phyloP scores from a whole-genome alignment of 2,329 filamentous ascomycete genomes.

The Moelleriella libera region DNA sequence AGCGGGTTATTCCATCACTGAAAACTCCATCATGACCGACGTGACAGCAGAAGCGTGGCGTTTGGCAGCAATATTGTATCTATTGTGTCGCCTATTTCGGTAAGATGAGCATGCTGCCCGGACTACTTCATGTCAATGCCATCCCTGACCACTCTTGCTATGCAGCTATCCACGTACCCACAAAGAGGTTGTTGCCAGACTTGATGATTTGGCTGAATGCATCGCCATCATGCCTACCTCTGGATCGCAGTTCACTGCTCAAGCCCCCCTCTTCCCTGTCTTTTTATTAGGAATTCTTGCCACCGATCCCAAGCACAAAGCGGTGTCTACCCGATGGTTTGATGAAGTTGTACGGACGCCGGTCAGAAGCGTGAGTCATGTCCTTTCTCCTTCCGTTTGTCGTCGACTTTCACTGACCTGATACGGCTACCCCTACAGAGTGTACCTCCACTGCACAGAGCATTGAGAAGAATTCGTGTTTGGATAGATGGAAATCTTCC shows the following conservation, averaged over 20 bases:
- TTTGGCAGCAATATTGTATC: conserved; percentile 22
- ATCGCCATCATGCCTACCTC: conserved; percentile 26
- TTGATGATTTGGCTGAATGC: conserved; percentile 19
- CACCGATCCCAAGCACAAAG: conserved; percentile 12
- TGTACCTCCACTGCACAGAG: conserved; percentile 21
- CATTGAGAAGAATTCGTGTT: conserved; percentile 18
- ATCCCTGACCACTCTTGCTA: background rate
- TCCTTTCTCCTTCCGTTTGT: background rate
- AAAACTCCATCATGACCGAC: conserved; percentile 20
- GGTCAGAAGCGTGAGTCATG: conserved; percentile 23
- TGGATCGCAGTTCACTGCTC: conserved; percentile 24
- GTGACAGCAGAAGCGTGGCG: conserved; percentile 27
- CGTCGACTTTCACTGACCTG: background rate
- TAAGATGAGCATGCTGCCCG: conserved; percentile 6
- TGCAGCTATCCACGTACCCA: conserved; percentile 22
- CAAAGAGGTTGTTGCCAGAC: conserved; percentile 15
- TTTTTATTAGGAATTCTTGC: conserved; percentile 25
- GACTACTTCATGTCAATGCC: background rate
- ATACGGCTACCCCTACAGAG: conserved; percentile 13
- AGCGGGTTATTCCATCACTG: conserved; percentile 11
- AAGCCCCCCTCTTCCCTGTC: conserved; percentile 25
- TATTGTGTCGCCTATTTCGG: conserved; percentile 23
- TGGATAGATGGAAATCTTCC: conserved; percentile 15
- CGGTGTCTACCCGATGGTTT: conserved; percentile 20
- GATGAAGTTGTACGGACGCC: conserved; percentile 19